These are phyloP conservation scores for Colletotrichum liaoningense DNA, from an alignment of 2,329 filamentous ascomycete genomes.

Conservation along the genomic window DNA sequence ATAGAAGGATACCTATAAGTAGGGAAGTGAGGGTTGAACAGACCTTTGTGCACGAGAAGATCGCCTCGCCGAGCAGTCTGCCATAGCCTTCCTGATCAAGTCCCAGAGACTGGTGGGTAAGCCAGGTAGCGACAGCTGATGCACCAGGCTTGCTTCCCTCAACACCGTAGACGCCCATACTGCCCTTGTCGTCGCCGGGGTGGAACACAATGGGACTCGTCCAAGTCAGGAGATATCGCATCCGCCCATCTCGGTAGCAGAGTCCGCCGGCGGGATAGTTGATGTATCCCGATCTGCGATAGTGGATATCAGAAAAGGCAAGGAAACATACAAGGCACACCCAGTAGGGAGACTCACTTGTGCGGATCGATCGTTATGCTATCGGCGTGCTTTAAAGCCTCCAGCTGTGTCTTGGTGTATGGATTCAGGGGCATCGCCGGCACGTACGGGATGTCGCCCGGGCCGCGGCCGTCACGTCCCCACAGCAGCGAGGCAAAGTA, in stretches of 20 bases:
- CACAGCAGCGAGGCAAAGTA: slow-evolving; percentile 60
- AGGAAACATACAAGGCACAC: background rate
- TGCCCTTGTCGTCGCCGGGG: slow-evolving; percentile 44
- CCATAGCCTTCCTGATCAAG: background rate
- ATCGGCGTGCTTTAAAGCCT: slow-evolving; percentile 52
- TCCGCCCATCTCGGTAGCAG: slow-evolving; percentile 56
- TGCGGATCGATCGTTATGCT: slow-evolving; percentile 61
- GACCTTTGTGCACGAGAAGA: background rate
- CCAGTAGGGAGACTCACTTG: slow-evolving; percentile 42
- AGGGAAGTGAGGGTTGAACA: background rate
- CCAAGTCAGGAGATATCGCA: slow-evolving; percentile 56
- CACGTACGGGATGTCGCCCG: slow-evolving; percentile 40
- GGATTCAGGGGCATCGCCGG: background rate
- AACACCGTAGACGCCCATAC: slow-evolving; percentile 56
- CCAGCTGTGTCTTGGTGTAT: slow-evolving; percentile 42
- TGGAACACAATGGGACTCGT: slow-evolving; percentile 52
- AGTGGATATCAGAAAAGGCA: background rate
- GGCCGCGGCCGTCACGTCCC: slow-evolving; percentile 47
- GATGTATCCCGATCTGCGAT: slow-evolving; percentile 50
- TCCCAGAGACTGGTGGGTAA: background rate
- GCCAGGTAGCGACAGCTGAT: background rate
- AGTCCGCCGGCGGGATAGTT: slow-evolving; percentile 58
- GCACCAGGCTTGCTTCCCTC: slow-evolving; percentile 48
- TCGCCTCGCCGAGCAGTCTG: background rate
- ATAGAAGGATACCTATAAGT: background rate